Evolutionary conservation across 352 stramenopile species (phyloP).

Genomic region (Phytopythium aichiense): DNA sequence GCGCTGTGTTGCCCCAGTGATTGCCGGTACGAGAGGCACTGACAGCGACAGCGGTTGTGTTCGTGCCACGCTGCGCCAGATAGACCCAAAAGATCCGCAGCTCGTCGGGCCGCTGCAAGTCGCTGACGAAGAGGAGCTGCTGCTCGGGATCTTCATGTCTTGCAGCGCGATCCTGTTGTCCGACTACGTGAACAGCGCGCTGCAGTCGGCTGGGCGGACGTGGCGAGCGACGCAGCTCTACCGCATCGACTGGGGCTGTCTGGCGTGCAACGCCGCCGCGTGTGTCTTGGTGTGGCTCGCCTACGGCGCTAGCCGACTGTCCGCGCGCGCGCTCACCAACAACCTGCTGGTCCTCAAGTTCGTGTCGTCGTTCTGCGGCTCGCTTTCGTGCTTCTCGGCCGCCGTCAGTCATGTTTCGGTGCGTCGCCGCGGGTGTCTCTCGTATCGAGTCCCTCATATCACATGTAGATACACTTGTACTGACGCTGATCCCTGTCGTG

Average conservation of each 20-base stretch:
- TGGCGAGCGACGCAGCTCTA: not conserved
- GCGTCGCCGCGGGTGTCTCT: not conserved
- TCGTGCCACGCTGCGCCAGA: constrained; percentile 14
- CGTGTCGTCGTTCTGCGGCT: constrained; percentile 75
- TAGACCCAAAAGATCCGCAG: constrained; percentile 76
- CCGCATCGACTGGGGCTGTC: constrained; percentile 53
- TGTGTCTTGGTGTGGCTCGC: constrained; percentile 41
- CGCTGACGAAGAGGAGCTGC: constrained; percentile 60
- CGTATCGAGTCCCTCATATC: not conserved
- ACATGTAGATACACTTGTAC: not conserved
- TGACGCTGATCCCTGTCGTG: not conserved
- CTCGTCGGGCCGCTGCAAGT: constrained; percentile 58
- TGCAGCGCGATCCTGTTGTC: constrained; percentile 55
- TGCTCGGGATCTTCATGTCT: constrained; percentile 73
- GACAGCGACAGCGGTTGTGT: not conserved
- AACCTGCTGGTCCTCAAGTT: constrained; percentile 71
- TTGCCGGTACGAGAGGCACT: not conserved
- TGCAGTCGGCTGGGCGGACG: constrained; percentile 10
- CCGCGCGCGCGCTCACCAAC: constrained; percentile 30
- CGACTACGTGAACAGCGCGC: constrained; percentile 30
- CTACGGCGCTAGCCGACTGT: constrained; percentile 49
- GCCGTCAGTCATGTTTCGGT: constrained; percentile 53
- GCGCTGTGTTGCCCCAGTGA: not conserved
- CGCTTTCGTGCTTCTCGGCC: constrained; percentile 58
- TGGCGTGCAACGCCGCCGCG: constrained; percentile 52